Base-by-base conservation (phyloP, 1,284 basidiomycete species). In the Trametes sp. region DNA sequence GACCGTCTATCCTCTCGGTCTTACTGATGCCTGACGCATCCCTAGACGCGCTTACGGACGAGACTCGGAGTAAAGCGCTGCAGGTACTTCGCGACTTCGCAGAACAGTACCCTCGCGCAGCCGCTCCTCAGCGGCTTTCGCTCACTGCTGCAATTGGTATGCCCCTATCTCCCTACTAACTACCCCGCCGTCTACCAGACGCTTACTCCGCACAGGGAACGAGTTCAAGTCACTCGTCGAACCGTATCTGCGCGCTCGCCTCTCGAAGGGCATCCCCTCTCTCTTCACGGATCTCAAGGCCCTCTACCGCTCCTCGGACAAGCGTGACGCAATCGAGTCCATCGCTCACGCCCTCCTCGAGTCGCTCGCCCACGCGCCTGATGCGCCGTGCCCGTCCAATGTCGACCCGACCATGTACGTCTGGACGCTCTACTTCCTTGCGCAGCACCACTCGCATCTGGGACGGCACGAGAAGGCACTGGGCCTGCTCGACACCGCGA, bases 401-500 rank as follows among this genome's bases (percentile, higher is more conserved):
- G 78, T 86, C 42, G 88, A 95, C 26, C 96, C 97, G 0, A 92
- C 95, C 1, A 89, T 89, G 9, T 93, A 97, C 69, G 86, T 99
- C 23, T 99, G 98, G 97, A 89, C 92, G 5, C 86, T 98, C 57
- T 98, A 98, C 81, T 98, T 92, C 82, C 89, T 98, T 50, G 91
- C 95, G 0, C 94, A 98, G 67, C 96, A 98, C 76, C 86, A 97
- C 72, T 92, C 95, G 0, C 86, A 86, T 72, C 80, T 90, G 41
- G 75, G 80, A 26, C 78, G 82, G 69, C 80, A 87, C 52, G 67
- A 76, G 4, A 82, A 83, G 51, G 89, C 97, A 0, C 78, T 98
- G 14, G 77, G 82, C 21, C 79, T 93, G 21, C 81, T 98, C 29
- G 82, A 89, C 31, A 69, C 77, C 6, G 89, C 95, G 1, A 79